A percentile compares a stretch with the other conserved stretches of the same genome.
Conservation (phyloP, 768 basidiomycete genomes). For the Suillus paluster region DNA sequence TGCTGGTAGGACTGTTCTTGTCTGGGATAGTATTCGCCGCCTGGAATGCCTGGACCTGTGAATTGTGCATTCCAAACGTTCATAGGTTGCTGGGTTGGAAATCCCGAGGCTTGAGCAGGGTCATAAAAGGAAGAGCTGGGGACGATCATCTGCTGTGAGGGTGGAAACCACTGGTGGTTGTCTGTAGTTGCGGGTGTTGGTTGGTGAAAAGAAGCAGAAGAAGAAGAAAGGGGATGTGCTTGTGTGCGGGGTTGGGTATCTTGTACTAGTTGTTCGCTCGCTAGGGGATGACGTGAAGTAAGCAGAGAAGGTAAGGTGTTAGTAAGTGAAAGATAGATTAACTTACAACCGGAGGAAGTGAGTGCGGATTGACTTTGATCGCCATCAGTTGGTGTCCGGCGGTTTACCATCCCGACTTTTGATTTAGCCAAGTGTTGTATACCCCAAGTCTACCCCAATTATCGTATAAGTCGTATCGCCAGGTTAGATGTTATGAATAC, state of each 20-base stretch:
- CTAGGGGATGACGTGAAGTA: constrained; percentile 12
- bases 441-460: no score
- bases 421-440: no score
- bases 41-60: neutral
- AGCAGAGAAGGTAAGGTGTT: constrained; percentile 13
- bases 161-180: constrained; percentile 2
- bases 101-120: constrained; percentile 41
- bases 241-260: neutral
- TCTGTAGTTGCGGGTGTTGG: neutral
- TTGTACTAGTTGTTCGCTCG: constrained; percentile 11
- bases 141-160: constrained; percentile 50
- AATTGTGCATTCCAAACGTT: constrained; percentile 30
- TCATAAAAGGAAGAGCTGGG: constrained; percentile 59
- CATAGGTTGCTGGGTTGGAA: constrained; percentile 49
- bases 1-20: constrained; percentile 16
- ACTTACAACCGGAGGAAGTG: constrained; percentile 32
- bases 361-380: constrained; percentile 13
- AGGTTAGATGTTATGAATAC: no score
- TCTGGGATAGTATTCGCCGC: neutral
- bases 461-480: no score
- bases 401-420: constrained; percentile 22
- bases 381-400: constrained; percentile 25
- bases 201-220: constrained; percentile 7
- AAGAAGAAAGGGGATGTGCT: neutral
- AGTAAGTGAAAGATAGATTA: constrained; percentile 14